Evolutionary conservation across 1,284 basidiomycete genomes (phyloP).

Genomic region (Ceratobasidium sp.): DNA sequence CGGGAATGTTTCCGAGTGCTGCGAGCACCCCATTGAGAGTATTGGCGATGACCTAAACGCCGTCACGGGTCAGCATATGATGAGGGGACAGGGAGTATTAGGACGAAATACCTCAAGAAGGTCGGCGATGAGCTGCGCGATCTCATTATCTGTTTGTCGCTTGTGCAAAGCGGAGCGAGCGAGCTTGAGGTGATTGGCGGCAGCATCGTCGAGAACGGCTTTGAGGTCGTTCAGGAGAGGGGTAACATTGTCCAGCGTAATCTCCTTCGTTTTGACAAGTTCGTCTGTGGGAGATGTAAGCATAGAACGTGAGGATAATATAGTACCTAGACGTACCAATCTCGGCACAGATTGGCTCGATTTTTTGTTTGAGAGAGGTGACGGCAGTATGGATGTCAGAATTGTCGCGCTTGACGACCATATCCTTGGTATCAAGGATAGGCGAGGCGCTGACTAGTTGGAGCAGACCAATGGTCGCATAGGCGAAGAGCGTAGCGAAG

Average conservation of each 20-base stretch:
- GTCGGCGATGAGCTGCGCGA: conserved; percentile 54
- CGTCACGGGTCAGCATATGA: too few species aligned
- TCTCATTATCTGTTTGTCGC: conserved; percentile 54
- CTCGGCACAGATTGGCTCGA: neutral
- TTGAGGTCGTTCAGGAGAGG: conserved; percentile 56
- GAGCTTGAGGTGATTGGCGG: conserved; percentile 52
- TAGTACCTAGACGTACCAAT: neutral
- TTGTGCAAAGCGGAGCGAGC: conserved; percentile 48
- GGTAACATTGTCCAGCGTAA: conserved; percentile 53
- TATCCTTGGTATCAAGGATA: conserved; percentile 27
- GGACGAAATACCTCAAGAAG: conserved; percentile 49
- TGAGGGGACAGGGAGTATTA: too few species aligned
- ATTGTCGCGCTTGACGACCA: conserved; percentile 34
- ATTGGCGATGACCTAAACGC: conserved; percentile 53
- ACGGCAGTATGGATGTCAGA: conserved; percentile 8
- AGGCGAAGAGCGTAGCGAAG: conserved; percentile 19
- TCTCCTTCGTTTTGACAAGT: conserved; percentile 51
- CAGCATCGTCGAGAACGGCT: conserved; percentile 53
- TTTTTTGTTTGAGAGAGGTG: neutral
- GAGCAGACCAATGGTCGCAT: conserved; percentile 15
- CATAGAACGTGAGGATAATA: neutral
- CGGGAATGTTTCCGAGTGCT: neutral
- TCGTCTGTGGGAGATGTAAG: conserved; percentile 23
- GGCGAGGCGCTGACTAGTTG: conserved; percentile 25
- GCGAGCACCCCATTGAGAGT: conserved; percentile 42